Evolutionary conservation across 352 stramenopile species (phyloP).

Genomic region (Stephanocyclus meneghinianus): DNA sequence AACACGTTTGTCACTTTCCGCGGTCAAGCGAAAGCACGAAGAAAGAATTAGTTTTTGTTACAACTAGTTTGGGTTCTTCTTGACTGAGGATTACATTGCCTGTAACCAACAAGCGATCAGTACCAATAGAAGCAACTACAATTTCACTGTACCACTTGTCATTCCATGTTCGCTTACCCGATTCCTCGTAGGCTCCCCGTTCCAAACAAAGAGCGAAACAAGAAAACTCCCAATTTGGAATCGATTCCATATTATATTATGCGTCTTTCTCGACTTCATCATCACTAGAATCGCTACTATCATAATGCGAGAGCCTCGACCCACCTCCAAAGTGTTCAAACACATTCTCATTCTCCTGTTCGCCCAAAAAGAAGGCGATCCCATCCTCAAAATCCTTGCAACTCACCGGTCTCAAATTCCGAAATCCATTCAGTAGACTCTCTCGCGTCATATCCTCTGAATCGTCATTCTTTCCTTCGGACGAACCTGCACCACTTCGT

Average conservation of each 20-base stretch:
- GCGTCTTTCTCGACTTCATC: slow-evolving; percentile 23
- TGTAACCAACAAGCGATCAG: too few relatives aligned
- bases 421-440: slow-evolving; percentile 61
- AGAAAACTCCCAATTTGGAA: background rate
- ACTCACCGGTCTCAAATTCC: slow-evolving; percentile 60
- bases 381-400: slow-evolving; percentile 61
- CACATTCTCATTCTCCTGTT: slow-evolving; percentile 21
- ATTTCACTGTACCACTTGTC: background rate
- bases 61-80: too few relatives aligned
- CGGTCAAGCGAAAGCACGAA: background rate
- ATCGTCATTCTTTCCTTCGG: slow-evolving; percentile 21
- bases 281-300: slow-evolving; percentile 49
- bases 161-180: background rate
- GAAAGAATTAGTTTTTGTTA: too few relatives aligned
- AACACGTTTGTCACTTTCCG: slow-evolving; percentile 8
- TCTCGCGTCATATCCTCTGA: slow-evolving; percentile 42
- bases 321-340: slow-evolving; percentile 23
- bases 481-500: slow-evolving; percentile 30
- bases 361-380: slow-evolving; percentile 49
- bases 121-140: too few relatives aligned
- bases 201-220: background rate
- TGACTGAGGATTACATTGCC: too few relatives aligned
- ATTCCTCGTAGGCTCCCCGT: too few relatives aligned
- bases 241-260: background rate
- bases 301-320: slow-evolving; percentile 32